phyloP scores from a whole-genome alignment of 2,329 filamentous ascomycete genomes.

The Aureobasidium sp. region DNA sequence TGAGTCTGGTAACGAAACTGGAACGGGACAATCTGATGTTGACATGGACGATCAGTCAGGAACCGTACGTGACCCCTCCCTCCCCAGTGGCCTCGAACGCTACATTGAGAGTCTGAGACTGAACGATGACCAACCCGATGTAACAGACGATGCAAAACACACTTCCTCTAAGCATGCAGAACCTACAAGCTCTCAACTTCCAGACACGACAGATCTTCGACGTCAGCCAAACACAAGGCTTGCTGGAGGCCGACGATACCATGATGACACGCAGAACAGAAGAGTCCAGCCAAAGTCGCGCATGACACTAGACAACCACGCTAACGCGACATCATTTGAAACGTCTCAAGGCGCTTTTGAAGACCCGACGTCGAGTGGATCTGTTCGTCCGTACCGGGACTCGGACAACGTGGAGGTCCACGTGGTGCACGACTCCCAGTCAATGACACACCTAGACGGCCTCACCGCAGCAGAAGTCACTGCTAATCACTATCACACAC shows the following conservation, averaged over 20 bases:
- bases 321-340: neutral
- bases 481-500: neutral
- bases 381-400: neutral
- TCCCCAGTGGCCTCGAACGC: neutral
- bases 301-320: neutral
- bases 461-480: neutral
- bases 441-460: neutral
- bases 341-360: neutral
- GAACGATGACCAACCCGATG: neutral
- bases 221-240: neutral
- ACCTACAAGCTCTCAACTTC: constrained; percentile 34
- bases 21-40: constrained; percentile 6
- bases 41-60: constrained; percentile 3
- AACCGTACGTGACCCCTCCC: constrained; percentile 13
- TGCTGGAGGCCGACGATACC: constrained; percentile 6
- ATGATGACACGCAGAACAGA: constrained; percentile 5
- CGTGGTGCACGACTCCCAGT: neutral
- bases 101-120: neutral
- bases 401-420: neutral
- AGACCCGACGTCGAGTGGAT: neutral
- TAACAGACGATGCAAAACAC: neutral
- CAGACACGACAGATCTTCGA: constrained; percentile 17
- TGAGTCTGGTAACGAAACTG: constrained; percentile 12
- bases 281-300: neutral
- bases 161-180: constrained; percentile 27